Percentiles rank a stretch among this genome's conserved stretches.
Conservation (phyloP, 805 yeast species). For the Dipodascopsis uninucleata region DNA sequence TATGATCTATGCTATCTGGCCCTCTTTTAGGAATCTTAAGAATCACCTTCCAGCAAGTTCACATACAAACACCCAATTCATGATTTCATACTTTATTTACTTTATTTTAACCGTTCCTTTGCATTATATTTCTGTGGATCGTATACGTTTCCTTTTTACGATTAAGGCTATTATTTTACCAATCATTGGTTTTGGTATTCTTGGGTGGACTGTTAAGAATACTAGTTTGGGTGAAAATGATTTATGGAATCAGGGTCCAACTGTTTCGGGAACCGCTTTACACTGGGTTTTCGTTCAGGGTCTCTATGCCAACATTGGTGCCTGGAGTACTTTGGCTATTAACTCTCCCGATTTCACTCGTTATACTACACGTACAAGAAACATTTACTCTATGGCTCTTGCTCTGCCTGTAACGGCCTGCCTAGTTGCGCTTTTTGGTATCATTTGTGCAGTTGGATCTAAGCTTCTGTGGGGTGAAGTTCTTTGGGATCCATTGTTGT, state of each 20-base stretch:
- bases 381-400: constrained; percentile 39
- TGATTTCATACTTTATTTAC: constrained; percentile 25
- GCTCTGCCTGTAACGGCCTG: constrained; percentile 42
- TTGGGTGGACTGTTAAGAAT: constrained; percentile 20
- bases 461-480: constrained; percentile 40
- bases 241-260: constrained; percentile 21
- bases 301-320: constrained; percentile 42
- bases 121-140: constrained; percentile 20
- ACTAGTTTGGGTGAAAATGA: constrained; percentile 21
- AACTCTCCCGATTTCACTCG: constrained; percentile 46
- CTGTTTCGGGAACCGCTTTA: constrained; percentile 33
- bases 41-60: constrained; percentile 42
- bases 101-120: constrained; percentile 16
- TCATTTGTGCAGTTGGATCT: constrained; percentile 46
- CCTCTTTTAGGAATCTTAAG: constrained; percentile 40
- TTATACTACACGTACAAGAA: constrained; percentile 38
- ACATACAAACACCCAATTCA: constrained; percentile 32
- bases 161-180: constrained; percentile 21
- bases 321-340: constrained; percentile 40
- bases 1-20: constrained; percentile 41
- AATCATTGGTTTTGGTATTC: constrained; percentile 19
- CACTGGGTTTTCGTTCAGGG: constrained; percentile 46
- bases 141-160: constrained; percentile 16
- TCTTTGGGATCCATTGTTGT: constrained; percentile 49
- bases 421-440: constrained; percentile 47